Conservation (phyloP, 768 basidiomycete genomes). For the Tylopilus rubrobrunneus region DNA sequence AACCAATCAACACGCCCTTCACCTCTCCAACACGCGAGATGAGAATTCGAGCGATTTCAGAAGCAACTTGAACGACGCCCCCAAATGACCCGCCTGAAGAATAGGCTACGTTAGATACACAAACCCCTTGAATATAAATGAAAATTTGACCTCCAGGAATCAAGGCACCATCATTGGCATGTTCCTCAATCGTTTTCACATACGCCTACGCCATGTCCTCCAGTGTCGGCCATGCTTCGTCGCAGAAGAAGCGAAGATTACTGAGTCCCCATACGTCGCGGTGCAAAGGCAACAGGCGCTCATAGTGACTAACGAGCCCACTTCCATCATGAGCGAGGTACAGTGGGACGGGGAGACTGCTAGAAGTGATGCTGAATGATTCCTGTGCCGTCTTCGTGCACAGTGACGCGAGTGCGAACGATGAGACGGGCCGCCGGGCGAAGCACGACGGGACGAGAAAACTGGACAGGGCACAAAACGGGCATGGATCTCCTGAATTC, state of each 20-base stretch:
- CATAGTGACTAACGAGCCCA: slow-evolving; percentile 52
- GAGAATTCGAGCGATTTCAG: slow-evolving; percentile 56
- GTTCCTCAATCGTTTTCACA: slow-evolving; percentile 36
- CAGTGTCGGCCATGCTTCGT: slow-evolving; percentile 45
- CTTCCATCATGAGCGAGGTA: slow-evolving; percentile 75
- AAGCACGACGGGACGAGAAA: slow-evolving; percentile 54
- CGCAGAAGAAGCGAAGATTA: slow-evolving; percentile 48
- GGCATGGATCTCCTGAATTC: slow-evolving; percentile 33
- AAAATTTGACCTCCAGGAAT: slow-evolving; percentile 55
- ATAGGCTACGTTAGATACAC: background rate
- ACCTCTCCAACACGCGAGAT: slow-evolving; percentile 37
- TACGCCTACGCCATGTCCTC: slow-evolving; percentile 53
- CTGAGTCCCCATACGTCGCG: slow-evolving; percentile 59
- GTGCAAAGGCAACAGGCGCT: slow-evolving; percentile 42
- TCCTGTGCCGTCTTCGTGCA: slow-evolving; percentile 35
- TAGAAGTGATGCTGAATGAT: slow-evolving; percentile 46
- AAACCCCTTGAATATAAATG: background rate
- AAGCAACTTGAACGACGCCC: slow-evolving; percentile 55
- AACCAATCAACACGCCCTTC: no score
- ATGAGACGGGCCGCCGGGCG: slow-evolving; percentile 27
- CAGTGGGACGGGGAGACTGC: slow-evolving; percentile 36
- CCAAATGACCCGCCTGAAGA: slow-evolving; percentile 2
- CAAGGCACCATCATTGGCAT: slow-evolving; percentile 34
- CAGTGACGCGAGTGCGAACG: slow-evolving; percentile 39
- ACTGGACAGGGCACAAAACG: slow-evolving; percentile 42